These are phyloP conservation scores for Candida ascalaphidarum DNA, from an alignment of 805 yeast genomes.

Conservation along the genomic window DNA sequence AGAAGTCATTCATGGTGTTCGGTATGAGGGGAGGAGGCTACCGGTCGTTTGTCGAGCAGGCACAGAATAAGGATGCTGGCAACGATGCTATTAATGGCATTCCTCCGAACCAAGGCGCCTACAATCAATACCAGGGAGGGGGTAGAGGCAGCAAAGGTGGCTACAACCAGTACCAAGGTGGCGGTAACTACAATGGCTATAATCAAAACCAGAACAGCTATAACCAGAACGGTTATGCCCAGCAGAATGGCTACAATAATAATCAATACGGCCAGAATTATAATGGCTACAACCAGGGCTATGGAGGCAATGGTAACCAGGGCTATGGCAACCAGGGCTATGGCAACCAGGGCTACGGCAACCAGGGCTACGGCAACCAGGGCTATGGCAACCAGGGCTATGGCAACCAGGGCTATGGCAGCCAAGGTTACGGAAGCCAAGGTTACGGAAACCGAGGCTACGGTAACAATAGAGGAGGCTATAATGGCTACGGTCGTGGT, in stretches of 20 bases:
- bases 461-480: slow-evolving; percentile 3
- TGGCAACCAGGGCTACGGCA: too few relatives aligned
- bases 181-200: slow-evolving; percentile 8
- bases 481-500: too few relatives aligned
- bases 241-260: slow-evolving; percentile 3
- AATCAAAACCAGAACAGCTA: slow-evolving; percentile 3
- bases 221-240: slow-evolving; percentile 4
- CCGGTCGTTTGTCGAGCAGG: slow-evolving; percentile 16
- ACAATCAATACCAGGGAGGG: slow-evolving; percentile 6
- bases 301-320: slow-evolving; percentile 4
- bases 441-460: too few relatives aligned
- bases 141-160: slow-evolving; percentile 9
- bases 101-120: slow-evolving; percentile 6
- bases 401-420: too few relatives aligned
- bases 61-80: slow-evolving; percentile 3
- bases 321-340: too few relatives aligned
- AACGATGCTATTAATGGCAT: slow-evolving; percentile 10
- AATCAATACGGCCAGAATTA: slow-evolving; percentile 2
- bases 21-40: slow-evolving; percentile 32
- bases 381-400: too few relatives aligned
- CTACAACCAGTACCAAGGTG: slow-evolving; percentile 10
- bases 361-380: too few relatives aligned
- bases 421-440: too few relatives aligned
- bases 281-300: slow-evolving; percentile 6
- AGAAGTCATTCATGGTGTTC: slow-evolving; percentile 19